Evolutionary conservation across 805 yeast genomes (phyloP), one percentile per base, ranked within the genome.

Genomic region (Starmera dryadoides): DNA sequence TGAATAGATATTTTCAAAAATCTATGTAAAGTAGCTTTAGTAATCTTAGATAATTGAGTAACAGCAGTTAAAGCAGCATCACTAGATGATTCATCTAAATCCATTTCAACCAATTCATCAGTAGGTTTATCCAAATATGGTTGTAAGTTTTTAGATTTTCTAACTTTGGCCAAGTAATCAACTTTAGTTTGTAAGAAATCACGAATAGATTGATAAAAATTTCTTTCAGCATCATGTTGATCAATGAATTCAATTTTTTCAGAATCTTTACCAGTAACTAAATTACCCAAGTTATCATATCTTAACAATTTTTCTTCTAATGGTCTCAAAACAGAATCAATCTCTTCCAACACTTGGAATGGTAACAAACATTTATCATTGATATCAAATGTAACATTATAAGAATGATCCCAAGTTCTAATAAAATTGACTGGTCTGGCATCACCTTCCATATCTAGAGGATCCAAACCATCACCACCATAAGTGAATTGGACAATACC

Each of bases 381-480:
- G 35, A 68, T 64, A 49, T 74, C 66, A 46, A 77, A 79, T 1
- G 95, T 84, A 41, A 86, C 66, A 62, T 84, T 82, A 50, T 63
- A 71, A 6, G 96, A 81, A 60, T 93, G 98, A 46, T 81, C 88
- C 99, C 99, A 93, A 19, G 95, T 86, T 57, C 97, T 79, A 40
- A 70, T 71, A 59, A 93, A 91, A 59, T 94, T 88, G 28, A 93
- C 98, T 0, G 99, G 98, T 52, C 71, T 77, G 2, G 98, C 96
- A 62, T 94, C 96, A 50, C 98, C 98, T 65, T 94, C 99, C 98
- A 93, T 93, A 63, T 91, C 97, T 57, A 86, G 72, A 3, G 99
- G 99, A 69, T 93, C 99, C 47, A 93, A 73, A 35, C 98, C 96
- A 62, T 93, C 99, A 46, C 98, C 98, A 63, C 99, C 99, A 58